phyloP scores from a whole-genome alignment of 305 asterid genomes.

The Fraxinus platypoda region DNA sequence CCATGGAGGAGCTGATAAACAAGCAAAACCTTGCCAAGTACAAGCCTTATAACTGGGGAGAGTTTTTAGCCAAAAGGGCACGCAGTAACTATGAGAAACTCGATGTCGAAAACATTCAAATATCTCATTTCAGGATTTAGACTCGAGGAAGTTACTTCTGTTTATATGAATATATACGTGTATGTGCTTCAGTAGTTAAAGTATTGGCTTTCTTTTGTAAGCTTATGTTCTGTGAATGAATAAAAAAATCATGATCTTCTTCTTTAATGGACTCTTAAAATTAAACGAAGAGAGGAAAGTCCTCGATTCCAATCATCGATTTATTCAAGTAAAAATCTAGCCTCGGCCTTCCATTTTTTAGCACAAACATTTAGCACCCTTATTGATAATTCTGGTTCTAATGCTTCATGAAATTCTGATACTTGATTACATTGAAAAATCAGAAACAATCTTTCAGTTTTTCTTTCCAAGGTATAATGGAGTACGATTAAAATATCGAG shows the following conservation, averaged over 20 bases:
- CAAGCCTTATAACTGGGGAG: background rate
- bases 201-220: background rate
- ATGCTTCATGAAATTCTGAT: background rate
- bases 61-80: background rate
- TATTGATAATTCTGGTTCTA: background rate
- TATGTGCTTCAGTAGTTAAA: background rate
- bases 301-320: background rate
- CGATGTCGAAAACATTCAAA: conserved; percentile 23
- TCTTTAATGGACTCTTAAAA: background rate
- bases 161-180: background rate
- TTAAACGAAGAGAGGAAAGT: background rate
- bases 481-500: background rate
- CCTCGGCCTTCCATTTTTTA: background rate
- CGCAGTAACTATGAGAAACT: conserved; percentile 29
- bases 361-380: background rate
- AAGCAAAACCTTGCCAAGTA: background rate
- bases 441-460: background rate
- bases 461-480: no score
- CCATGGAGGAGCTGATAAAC: background rate
- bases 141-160: background rate
- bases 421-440: background rate
- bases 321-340: background rate
- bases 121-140: conserved; percentile 26
- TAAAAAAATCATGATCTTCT: background rate
- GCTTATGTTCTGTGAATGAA: background rate